Conservation (phyloP, 1,284 basidiomycete species). For the Cutaneotrichosporon sp. region DNA sequence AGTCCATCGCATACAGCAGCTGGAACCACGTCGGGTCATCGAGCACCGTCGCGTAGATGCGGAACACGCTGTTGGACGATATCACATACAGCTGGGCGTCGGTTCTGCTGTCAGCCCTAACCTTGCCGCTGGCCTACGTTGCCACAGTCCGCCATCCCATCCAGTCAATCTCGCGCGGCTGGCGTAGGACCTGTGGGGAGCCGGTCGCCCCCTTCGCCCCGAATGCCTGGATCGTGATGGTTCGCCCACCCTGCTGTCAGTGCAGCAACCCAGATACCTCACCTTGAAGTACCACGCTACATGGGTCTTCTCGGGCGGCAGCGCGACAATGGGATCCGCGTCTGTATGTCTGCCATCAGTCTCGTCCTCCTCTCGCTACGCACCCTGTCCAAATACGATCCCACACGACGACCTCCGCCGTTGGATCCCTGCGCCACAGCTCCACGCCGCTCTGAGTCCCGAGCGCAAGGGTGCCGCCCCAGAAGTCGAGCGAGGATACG, state of each 20-base stretch:
- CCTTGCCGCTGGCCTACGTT: constrained; percentile 19
- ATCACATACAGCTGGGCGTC: constrained; percentile 43
- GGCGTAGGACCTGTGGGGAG: constrained; percentile 36
- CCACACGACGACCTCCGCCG: constrained; percentile 40
- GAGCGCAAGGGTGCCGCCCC: constrained; percentile 26
- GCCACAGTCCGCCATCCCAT: constrained; percentile 37
- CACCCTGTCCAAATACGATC: constrained; percentile 36
- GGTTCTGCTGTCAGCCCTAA: constrained; percentile 20
- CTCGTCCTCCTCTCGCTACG: no score
- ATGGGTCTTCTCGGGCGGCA: constrained; percentile 23
- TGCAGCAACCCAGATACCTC: not conserved
- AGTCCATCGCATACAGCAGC: constrained; percentile 61
- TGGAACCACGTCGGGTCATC: constrained; percentile 80
- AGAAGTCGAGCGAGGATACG: constrained; percentile 31
- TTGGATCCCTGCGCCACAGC: constrained; percentile 33
- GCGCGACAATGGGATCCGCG: constrained; percentile 2
- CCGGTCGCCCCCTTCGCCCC: constrained; percentile 23
- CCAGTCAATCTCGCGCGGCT: constrained; percentile 40
- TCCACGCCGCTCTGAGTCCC: constrained; percentile 37
- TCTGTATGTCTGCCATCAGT: not conserved
- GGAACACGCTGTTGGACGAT: constrained; percentile 50
- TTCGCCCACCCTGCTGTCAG: constrained; percentile 17
- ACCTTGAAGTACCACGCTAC: constrained; percentile 34
- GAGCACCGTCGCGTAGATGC: constrained; percentile 79
- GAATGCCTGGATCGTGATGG: constrained; percentile 26